Base-by-base conservation (phyloP, 179 eudicot species). In the Heliamphora pulchella region DNA sequence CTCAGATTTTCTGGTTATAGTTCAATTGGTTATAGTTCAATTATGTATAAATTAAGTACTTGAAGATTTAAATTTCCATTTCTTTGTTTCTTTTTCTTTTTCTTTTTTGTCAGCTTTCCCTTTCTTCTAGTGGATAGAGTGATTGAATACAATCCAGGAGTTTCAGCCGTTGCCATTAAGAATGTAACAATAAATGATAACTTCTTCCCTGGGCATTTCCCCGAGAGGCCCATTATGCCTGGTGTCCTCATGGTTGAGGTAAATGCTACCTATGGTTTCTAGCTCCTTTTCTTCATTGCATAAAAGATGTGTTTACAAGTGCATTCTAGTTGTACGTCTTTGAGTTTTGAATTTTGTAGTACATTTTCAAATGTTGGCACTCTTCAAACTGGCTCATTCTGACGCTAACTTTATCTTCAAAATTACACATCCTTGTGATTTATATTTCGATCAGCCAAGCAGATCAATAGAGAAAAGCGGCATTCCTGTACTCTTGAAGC, bases 181-280 rank as follows among this genome's bases (percentile, higher is more conserved):
- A 96, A 94, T 84, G 99, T 96, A 75, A 94, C 99, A 0, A 96
- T 96, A 58, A 96, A 94, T 86, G 99, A 96, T 76, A 96, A 94
- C 83, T 94, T 96, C 82, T 96, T 94, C 74, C 99, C 99, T 80
- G 98, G 97, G 1, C 99, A 96, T 90, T 96, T 96, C 79, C 99
- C 98, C 8, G 96, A 96, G 81, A 91, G 99, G 86, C 99, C 99
- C 53, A 96, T 96, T 17, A 96, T 96, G 98, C 97, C 98, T 67
- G 99, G 99, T 84, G 99, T 96, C 81, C 98, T 96, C 84, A 96
- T 94, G 98, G 90, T 96, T 84, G 98, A 96, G 99, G 98, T 94
- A 85, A 64, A 3, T 79, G 8, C 58, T 53, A 2, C 46, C 15
- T 81, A 5, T 63, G 11, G 41, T 18, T 62, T 50, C 9, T 18